Evolutionary conservation across 805 yeast genomes (phyloP).

Genomic region (Cyberlindnera meyerae): DNA sequence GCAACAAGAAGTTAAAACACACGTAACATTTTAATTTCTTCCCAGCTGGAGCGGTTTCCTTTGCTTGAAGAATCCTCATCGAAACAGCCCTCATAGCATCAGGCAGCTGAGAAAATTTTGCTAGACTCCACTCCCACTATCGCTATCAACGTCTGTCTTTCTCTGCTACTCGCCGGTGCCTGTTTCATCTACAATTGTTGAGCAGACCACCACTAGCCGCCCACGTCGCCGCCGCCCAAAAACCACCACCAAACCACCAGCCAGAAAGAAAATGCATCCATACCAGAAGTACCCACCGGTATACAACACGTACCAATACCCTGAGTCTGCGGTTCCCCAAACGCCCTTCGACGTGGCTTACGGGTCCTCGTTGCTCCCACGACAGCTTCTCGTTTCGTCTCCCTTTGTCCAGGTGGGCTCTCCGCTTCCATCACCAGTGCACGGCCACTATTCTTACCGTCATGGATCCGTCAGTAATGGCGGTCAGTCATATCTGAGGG

Average conservation of each 20-base stretch:
- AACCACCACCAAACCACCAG: background rate
- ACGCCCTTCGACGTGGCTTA: slow-evolving; percentile 59
- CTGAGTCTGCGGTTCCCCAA: slow-evolving; percentile 30
- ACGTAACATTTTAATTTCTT: too few relatives aligned
- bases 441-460: slow-evolving; percentile 14
- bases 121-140: too few relatives aligned
- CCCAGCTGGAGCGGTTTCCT: too few relatives aligned
- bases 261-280: slow-evolving; percentile 10
- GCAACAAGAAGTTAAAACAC: too few relatives aligned
- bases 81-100: too few relatives aligned
- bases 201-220: too few relatives aligned
- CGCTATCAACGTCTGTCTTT: too few relatives aligned
- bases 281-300: slow-evolving; percentile 23
- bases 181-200: too few relatives aligned
- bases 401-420: slow-evolving; percentile 48
- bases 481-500: slow-evolving; percentile 7
- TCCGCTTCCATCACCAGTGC: slow-evolving; percentile 27
- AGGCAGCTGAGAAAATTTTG: too few relatives aligned
- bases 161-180: too few relatives aligned
- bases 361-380: slow-evolving; percentile 58
- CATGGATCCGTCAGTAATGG: slow-evolving; percentile 1
- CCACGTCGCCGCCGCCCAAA: too few relatives aligned
- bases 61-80: too few relatives aligned
- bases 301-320: slow-evolving; percentile 14
- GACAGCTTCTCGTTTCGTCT: slow-evolving; percentile 54